Base-by-base conservation (phyloP, 208 protist genomes). In the Phytomonas francai region DNA sequence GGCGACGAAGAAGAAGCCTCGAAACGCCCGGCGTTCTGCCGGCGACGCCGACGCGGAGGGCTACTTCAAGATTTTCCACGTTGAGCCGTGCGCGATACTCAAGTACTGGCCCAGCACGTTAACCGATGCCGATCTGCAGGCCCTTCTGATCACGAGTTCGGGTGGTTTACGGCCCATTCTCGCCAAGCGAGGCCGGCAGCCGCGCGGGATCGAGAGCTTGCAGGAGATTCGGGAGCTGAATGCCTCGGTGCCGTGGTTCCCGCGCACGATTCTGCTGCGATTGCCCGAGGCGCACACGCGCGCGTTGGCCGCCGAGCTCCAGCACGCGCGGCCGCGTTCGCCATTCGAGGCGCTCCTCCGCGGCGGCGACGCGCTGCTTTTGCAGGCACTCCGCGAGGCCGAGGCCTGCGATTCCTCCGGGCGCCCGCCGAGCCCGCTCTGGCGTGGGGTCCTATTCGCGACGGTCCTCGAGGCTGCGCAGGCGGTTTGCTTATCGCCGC, bases 61-160 rank as follows among this genome's bases (percentile, higher is more conserved):
- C 70, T 89, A 85, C 69, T 89, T 91, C 73, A 84, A 87, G 54
- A 64, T 94, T 31, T 87, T 86, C 31, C 78, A 85, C 68, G 84
- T 94, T 16, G 79, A 90, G 80, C 88, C 88, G 34, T 94, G 88
- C 58, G 74, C 85, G 71, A 68, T 84, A 49, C 84, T 81, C 28
- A 87, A 81, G 72, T 94, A 94, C 75, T 94, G 88, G 86, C 65
- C 73, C 32, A 88, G 77, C 58, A 77, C 73, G 1, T 76, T 83
- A 63, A 83, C 73, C 7, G 76, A 90, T 31, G 63, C 77, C 16
- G 88, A 94, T 60, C 74, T 94, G 29, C 78, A 92, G 64, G 73
- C 78, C 12, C 79, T 94, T 36, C 78, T 94, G 66, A 70, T 94
- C 22, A 90, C 81, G 19, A 89, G 76, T 70, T 63, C 76, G 34